A percentile compares a stretch with the other conserved stretches of the same genome.
Conservation (phyloP, 2,329 filamentous ascomycete species). For the Botrytis galanthina region DNA sequence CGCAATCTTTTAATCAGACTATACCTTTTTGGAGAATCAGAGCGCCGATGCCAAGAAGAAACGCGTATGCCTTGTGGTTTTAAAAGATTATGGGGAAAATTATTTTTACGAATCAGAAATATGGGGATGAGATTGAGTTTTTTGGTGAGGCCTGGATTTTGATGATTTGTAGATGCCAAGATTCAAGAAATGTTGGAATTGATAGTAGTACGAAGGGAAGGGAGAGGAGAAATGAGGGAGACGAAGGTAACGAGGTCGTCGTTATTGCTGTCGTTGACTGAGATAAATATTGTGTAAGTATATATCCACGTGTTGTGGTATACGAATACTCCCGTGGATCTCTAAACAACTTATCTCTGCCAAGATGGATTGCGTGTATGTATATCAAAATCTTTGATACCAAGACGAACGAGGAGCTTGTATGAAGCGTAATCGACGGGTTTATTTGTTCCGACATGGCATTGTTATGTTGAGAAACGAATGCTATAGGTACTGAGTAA, state of each 20-base stretch:
- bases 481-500: not conserved
- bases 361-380: not conserved
- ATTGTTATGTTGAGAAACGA: not conserved
- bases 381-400: not conserved
- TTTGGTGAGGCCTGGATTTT: not conserved
- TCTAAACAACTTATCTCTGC: not conserved
- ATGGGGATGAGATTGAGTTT: not conserved
- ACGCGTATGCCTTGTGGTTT: constrained; percentile 7
- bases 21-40: not conserved
- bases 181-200: not conserved
- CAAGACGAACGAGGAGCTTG: not conserved
- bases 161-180: not conserved
- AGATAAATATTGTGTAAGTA: not conserved
- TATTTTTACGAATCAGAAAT: not conserved
- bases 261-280: not conserved
- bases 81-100: not conserved
- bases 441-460: not conserved
- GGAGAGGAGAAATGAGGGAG: not conserved
- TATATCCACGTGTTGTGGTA: not conserved
- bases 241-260: not conserved
- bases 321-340: not conserved
- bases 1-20: not conserved
- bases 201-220: not conserved
- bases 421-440: not conserved
- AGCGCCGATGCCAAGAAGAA: not conserved